Evolutionary conservation across 768 basidiomycete genomes (phyloP), one percentile per base, ranked within the genome.

Genomic region (Mycena rebaudengoi): DNA sequence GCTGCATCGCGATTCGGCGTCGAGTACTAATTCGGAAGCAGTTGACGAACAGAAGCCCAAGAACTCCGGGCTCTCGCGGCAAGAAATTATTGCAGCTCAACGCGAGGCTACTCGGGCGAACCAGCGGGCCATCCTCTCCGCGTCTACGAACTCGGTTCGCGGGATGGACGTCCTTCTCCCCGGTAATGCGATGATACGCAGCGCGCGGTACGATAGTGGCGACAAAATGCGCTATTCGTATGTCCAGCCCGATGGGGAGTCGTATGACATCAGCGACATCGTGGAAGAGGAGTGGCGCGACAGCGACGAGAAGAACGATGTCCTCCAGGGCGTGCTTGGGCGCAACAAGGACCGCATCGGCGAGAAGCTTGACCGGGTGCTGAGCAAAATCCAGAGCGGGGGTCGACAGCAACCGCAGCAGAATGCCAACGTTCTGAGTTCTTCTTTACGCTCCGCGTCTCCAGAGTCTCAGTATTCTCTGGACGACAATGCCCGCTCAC

Each of bases 61-160:
- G 16, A 52, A 8, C 26, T 60, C 62, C 3, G 57, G 46, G 18
- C 39, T 65, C 76, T 92, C 94, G 4, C 86, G 90, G 23, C 92
- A 94, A 66, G 95, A 98, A 68, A 91, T 98, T 70, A 98, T 98
- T 59, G 94, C 93, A 13, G 95, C 95, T 6, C 97, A 98, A 72
- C 88, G 96, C 6, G 93, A 91, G 1, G 92, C 90, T 0, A 89
- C 86, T 7, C 85, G 94, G 12, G 96, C 95, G 1, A 96, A 89
- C 64, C 96, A 92, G 37, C 91, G 91, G 8, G 90, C 97, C 26
- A 87, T 98, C 25, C 74, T 86, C 1, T 91, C 92, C 12, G 88
- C 96, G 0, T 92, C 95, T 68, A 82, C 88, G 4, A 98, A 98
- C 72, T 86, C 90, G 1, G 84, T 91, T 18, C 88, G 94, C 43